These are phyloP conservation scores for Psilocybe cyanescens DNA, from an alignment of 768 basidiomycete genomes.

Conservation along the genomic window DNA sequence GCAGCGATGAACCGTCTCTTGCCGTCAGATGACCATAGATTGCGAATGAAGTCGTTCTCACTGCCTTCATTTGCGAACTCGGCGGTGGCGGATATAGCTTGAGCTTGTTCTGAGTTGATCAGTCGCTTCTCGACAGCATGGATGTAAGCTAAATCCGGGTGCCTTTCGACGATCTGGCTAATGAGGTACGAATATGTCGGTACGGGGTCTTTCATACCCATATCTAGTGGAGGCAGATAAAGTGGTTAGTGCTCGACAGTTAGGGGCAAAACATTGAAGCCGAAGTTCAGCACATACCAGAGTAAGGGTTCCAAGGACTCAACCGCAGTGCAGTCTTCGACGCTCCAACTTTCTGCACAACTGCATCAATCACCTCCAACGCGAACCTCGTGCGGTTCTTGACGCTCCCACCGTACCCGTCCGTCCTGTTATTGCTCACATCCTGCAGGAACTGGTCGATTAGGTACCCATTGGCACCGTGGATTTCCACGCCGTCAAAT, in stretches of 20 bases:
- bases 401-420: slow-evolving; percentile 70
- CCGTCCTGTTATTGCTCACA: slow-evolving; percentile 58
- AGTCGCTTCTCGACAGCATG: slow-evolving; percentile 50
- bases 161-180: slow-evolving; percentile 34
- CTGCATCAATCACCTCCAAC: slow-evolving; percentile 56
- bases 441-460: slow-evolving; percentile 67
- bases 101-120: not conserved
- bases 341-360: slow-evolving; percentile 54
- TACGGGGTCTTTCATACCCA: slow-evolving; percentile 58
- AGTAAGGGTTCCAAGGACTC: slow-evolving; percentile 54
- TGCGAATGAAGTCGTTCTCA: slow-evolving; percentile 47
- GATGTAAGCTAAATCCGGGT: slow-evolving; percentile 55
- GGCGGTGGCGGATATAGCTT: slow-evolving; percentile 6
- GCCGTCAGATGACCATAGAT: slow-evolving; percentile 45
- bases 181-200: slow-evolving; percentile 59
- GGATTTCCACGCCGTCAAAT: slow-evolving; percentile 67
- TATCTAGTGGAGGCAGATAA: slow-evolving; percentile 32
- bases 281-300: slow-evolving; percentile 28
- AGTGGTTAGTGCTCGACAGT: not conserved
- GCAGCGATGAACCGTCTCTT: slow-evolving; percentile 38
- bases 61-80: slow-evolving; percentile 11
- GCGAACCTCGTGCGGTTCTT: slow-evolving; percentile 62
- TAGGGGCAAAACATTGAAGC: slow-evolving; percentile 2
- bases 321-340: slow-evolving; percentile 58
- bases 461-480: slow-evolving; percentile 50